Percentiles rank a stretch among this genome's conserved stretches.
Evolutionary conservation across 2,329 filamentous ascomycete genomes (phyloP).

Genomic region (Emmonsiellopsis sp.): DNA sequence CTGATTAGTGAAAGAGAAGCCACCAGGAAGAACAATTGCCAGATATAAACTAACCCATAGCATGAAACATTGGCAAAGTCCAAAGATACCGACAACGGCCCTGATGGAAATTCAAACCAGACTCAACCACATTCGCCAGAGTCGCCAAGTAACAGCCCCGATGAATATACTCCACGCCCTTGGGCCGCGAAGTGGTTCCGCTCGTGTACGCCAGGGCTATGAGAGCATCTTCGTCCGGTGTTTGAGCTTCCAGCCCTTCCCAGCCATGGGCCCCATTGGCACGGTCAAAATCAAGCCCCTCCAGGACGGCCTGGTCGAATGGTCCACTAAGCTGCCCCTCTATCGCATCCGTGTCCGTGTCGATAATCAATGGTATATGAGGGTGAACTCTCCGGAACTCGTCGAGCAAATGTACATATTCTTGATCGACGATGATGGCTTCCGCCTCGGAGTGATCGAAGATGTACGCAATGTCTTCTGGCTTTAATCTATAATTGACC

Average conservation of each 20-base stretch:
- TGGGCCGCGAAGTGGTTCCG: constrained; percentile 82
- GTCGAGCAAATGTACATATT: constrained; percentile 64
- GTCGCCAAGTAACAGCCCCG: constrained; percentile 78
- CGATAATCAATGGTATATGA: constrained; percentile 63
- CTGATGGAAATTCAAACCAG: constrained; percentile 62
- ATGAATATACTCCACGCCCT: constrained; percentile 89
- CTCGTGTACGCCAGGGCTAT: constrained; percentile 90
- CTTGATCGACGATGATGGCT: constrained; percentile 73
- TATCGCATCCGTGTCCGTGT: constrained; percentile 72
- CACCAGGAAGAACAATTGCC: constrained; percentile 50
- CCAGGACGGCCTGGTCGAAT: constrained; percentile 73
- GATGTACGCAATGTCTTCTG: constrained; percentile 82
- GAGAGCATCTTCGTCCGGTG: constrained; percentile 65
- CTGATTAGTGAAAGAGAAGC: constrained; percentile 21
- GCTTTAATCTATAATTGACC: constrained; percentile 66
- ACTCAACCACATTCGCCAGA: constrained; percentile 79
- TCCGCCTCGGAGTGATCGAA: constrained; percentile 83
- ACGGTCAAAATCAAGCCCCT: constrained; percentile 66
- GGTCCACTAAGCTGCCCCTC: constrained; percentile 66
- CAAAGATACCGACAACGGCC: constrained; percentile 76
- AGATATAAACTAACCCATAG: constrained; percentile 38
- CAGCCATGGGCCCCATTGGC: constrained; percentile 62
- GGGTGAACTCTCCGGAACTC: constrained; percentile 54
- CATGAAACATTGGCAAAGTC: constrained; percentile 82
- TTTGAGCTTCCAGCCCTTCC: constrained; percentile 63